Conservation (phyloP, 1,284 basidiomycete genomes). For the Taiwanofungus camphoratus region DNA sequence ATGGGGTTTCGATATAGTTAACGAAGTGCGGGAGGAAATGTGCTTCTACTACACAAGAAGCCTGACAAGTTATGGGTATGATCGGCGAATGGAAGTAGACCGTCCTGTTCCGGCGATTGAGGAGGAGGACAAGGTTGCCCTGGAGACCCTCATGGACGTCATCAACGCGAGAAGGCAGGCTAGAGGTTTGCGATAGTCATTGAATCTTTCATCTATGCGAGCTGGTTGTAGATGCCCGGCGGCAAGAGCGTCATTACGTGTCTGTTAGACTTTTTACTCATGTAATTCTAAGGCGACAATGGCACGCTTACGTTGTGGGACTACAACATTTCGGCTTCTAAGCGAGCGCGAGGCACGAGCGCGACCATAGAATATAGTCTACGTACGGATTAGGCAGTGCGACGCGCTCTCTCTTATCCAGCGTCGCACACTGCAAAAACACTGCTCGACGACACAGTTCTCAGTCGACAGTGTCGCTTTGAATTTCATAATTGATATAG, state of each 20-base stretch:
- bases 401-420: no score
- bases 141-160: constrained; percentile 4
- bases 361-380: no score
- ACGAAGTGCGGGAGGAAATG: constrained; percentile 5
- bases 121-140: constrained; percentile 12
- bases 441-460: no score
- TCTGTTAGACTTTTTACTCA: constrained; percentile 7
- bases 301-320: constrained; percentile 91
- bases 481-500: no score
- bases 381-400: no score
- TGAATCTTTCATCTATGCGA: neutral
- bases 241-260: constrained; percentile 56
- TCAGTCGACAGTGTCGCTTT: no score
- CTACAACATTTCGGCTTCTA: constrained; percentile 86
- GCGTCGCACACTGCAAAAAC: no score
- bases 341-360: no score
- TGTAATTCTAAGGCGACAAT: constrained; percentile 66
- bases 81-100: constrained; percentile 7
- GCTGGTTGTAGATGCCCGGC: constrained; percentile 38
- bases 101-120: constrained; percentile 2
- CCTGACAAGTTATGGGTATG: constrained; percentile 14
- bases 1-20: constrained; percentile 14
- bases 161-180: constrained; percentile 2
- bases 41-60: constrained; percentile 14
- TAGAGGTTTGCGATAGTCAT: neutral